Evolutionary conservation across 306 rosid genomes (phyloP).

Genomic region (Styphnolobium japonicum): DNA sequence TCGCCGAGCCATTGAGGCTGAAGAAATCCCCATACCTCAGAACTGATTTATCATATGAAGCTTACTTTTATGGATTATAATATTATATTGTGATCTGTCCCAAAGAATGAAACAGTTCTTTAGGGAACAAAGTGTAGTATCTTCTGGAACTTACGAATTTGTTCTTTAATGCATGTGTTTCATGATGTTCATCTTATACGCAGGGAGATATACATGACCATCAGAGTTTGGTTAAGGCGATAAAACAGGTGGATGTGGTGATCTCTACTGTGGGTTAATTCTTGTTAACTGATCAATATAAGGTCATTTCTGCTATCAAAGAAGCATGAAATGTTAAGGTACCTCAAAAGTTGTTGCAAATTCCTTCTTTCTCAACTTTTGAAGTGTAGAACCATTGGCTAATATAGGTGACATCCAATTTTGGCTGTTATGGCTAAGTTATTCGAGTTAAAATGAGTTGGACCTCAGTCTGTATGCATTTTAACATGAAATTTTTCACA

Average conservation of each 20-base stretch:
- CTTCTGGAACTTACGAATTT: not conserved
- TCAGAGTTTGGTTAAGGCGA: constrained; percentile 66
- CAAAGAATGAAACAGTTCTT: too few species aligned
- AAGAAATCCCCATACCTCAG: constrained; percentile 38
- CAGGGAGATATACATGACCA: constrained; percentile 77
- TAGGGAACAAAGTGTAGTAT: too few species aligned
- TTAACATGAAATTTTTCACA: too few species aligned
- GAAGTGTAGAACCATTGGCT: not conserved
- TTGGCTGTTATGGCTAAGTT: not conserved
- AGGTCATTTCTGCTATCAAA: constrained; percentile 71
- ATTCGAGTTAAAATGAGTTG: too few species aligned
- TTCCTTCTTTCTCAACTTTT: not conserved
- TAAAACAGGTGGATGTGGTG: constrained; percentile 65
- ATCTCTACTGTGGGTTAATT: constrained; percentile 47
- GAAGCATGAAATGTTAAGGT: constrained; percentile 75
- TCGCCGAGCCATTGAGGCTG: constrained; percentile 37
- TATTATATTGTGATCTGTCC: too few species aligned
- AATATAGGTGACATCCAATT: too few species aligned
- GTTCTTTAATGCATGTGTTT: not conserved
- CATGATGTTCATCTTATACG: not conserved
- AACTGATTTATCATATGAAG: not conserved
- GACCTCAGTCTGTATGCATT: too few species aligned
- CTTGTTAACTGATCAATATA: constrained; percentile 55
- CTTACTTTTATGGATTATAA: too few species aligned
- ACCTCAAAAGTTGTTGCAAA: not conserved